Percentiles rank a stretch among this genome's conserved stretches.
phyloP scores from a whole-genome alignment of 169 alveolate genomes.

The Eimeria praecox region DNA sequence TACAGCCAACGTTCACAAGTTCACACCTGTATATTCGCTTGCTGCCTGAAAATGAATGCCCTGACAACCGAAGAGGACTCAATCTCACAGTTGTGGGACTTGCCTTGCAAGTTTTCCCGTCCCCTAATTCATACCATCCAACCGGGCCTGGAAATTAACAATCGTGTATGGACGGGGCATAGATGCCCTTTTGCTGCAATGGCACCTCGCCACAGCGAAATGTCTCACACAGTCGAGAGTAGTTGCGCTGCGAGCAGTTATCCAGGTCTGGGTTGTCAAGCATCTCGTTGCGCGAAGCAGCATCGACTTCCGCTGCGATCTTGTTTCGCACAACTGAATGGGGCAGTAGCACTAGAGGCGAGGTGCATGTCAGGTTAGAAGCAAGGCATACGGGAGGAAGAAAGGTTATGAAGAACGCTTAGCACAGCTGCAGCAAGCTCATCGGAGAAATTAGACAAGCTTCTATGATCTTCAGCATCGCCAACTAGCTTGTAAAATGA shows the following conservation, averaged over 20 bases:
- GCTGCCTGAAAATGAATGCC: constrained; percentile 5
- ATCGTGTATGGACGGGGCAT: background rate
- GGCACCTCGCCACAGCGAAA: background rate
- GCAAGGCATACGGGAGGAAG: constrained; percentile 20
- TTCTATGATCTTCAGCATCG: constrained; percentile 24
- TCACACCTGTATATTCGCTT: constrained; percentile 39
- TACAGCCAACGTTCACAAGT: background rate
- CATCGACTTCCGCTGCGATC: constrained; percentile 61
- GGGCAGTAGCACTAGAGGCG: background rate
- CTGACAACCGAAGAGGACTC: background rate
- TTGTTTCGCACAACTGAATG: constrained; percentile 44
- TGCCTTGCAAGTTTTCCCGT: constrained; percentile 74
- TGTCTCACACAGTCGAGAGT: constrained; percentile 42
- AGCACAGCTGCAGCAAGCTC: constrained; percentile 66
- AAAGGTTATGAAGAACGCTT: constrained; percentile 51
- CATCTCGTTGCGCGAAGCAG: constrained; percentile 63
- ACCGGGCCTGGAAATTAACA: constrained; percentile 24
- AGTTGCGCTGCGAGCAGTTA: constrained; percentile 27
- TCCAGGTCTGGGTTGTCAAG: constrained; percentile 61
- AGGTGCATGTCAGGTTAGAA: background rate
- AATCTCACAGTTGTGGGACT: background rate
- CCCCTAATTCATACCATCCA: constrained; percentile 65
- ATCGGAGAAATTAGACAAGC: constrained; percentile 49
- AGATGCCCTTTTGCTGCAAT: background rate
- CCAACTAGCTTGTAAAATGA: constrained; percentile 47